Percentiles rank a stretch among this genome's conserved stretches.
phyloP scores from a whole-genome alignment of 495 filamentous ascomycete genomes.

The Lasiosphaeris hirsuta region DNA sequence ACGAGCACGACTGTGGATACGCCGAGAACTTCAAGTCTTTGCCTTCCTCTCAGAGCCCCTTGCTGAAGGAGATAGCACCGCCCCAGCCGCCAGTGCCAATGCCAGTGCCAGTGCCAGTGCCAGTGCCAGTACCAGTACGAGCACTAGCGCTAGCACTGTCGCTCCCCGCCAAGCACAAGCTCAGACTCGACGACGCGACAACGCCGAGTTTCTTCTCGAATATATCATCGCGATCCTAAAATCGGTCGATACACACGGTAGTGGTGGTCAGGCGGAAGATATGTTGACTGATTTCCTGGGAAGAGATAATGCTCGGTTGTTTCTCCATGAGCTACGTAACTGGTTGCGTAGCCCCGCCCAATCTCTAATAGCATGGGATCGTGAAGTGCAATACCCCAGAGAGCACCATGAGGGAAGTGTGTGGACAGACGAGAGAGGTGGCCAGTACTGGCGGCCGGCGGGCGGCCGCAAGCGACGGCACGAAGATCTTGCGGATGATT shows the following conservation, averaged over 20 bases:
- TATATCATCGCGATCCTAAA: constrained; percentile 87
- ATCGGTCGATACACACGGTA: constrained; percentile 83
- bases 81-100: no score
- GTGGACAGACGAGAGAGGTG: neutral
- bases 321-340: constrained; percentile 77
- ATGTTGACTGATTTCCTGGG: constrained; percentile 86
- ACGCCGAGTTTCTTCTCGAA: constrained; percentile 86
- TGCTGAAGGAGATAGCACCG: neutral
- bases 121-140: no score
- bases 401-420: neutral
- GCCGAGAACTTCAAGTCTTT: constrained; percentile 86
- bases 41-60: constrained; percentile 53
- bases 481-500: no score
- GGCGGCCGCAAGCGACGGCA: no score
- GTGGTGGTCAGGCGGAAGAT: constrained; percentile 79
- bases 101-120: no score
- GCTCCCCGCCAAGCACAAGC: constrained; percentile 27
- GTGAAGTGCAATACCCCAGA: constrained; percentile 66
- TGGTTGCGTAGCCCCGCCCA: constrained; percentile 79
- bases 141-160: constrained; percentile 24
- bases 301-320: constrained; percentile 69
- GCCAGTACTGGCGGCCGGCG: no score
- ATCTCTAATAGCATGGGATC: constrained; percentile 72
- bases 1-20: constrained; percentile 81
- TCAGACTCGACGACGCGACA: constrained; percentile 56